These are phyloP conservation scores for Epichloe amarillans DNA, from an alignment of 2,329 filamentous ascomycete genomes.

Conservation along the genomic window DNA sequence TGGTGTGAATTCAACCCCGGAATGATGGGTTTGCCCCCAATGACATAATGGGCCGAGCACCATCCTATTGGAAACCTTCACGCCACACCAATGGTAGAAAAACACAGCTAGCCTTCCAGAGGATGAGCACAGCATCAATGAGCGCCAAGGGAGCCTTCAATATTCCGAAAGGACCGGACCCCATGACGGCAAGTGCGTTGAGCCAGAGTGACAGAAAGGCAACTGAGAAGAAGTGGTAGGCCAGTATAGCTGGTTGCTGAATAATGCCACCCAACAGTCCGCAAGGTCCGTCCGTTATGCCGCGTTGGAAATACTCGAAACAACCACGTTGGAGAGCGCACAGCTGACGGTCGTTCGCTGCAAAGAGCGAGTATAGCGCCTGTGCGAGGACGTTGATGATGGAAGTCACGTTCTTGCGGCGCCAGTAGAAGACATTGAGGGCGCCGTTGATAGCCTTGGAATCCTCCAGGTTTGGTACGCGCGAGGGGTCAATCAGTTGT, in stretches of 20 bases:
- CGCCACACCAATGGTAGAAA: constrained; percentile 71
- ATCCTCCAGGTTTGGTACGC: constrained; percentile 57
- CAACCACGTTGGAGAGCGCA: constrained; percentile 76
- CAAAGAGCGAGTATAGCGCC: constrained; percentile 83
- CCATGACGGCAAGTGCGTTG: constrained; percentile 26
- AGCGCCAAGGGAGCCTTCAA: constrained; percentile 45
- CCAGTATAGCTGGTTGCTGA: constrained; percentile 60
- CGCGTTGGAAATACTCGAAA: constrained; percentile 79
- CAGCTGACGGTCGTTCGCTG: constrained; percentile 67
- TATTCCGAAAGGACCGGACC: constrained; percentile 22
- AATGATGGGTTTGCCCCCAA: neutral
- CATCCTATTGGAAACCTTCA: constrained; percentile 34
- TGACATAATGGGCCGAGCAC: too few relatives aligned
- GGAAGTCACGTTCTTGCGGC: constrained; percentile 64
- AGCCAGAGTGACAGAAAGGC: constrained; percentile 78
- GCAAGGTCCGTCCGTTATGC: constrained; percentile 63
- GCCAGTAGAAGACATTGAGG: constrained; percentile 73
- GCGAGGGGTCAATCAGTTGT: constrained; percentile 55
- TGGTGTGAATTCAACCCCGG: neutral
- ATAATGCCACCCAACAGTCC: constrained; percentile 74
- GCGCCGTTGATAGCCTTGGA: constrained; percentile 50
- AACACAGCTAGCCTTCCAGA: constrained; percentile 69
- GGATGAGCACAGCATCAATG: constrained; percentile 52
- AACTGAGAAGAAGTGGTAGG: constrained; percentile 90
- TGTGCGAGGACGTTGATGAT: constrained; percentile 98